Base-by-base conservation (phyloP, 106 monocot genomes). In the Hemerocallis citrina region DNA sequence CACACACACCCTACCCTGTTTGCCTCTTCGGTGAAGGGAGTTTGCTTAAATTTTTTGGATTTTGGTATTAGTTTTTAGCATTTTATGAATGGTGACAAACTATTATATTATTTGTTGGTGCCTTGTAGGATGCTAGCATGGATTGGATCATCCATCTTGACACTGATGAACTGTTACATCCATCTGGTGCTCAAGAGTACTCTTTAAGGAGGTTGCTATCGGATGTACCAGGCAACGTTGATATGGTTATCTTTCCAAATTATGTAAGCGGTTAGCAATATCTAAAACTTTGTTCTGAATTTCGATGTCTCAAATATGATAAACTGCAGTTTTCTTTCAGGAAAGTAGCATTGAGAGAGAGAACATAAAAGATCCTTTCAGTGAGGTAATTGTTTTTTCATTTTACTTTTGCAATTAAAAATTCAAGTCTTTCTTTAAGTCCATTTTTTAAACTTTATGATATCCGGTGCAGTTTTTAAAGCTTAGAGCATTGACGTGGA, bases 91-190 rank as follows among this genome's bases (percentile, higher is more conserved):
- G n/a, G n/a, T n/a, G n/a, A n/a, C n/a, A n/a, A n/a, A n/a, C n/a
- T n/a, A n/a, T n/a, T n/a, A n/a, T n/a, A n/a, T n/a, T n/a, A n/a
- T n/a, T 62, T 62, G 28, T 62, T 62, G 14, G n/a, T 43, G 5
- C 30, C 44, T 24, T 62, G 24, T 55, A 96, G 96, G 80, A 96
- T 70, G 70, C 84, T 69, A 77, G 84, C 32, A 74, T 88, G 76
- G 96, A 91, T 51, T 96, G 96, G 96, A 96, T 96, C 29, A 84
- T 96, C 57, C 96, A 96, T 84, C 75, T 96, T 47, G 96, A 96
- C 61, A 96, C 91, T 65, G 96, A 96, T 74, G 96, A 96, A 54
- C 68, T 96, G 31, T 47, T 96, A 30, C 78, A 96, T 79, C 96
- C 96, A 57, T 87, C 87, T 29, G 96, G 91, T 52, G 79, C 87